A percentile compares a stretch with the other conserved stretches of the same genome.
phyloP scores from a whole-genome alignment of 1,284 basidiomycete genomes.

The Leucoagaricus sp. region DNA sequence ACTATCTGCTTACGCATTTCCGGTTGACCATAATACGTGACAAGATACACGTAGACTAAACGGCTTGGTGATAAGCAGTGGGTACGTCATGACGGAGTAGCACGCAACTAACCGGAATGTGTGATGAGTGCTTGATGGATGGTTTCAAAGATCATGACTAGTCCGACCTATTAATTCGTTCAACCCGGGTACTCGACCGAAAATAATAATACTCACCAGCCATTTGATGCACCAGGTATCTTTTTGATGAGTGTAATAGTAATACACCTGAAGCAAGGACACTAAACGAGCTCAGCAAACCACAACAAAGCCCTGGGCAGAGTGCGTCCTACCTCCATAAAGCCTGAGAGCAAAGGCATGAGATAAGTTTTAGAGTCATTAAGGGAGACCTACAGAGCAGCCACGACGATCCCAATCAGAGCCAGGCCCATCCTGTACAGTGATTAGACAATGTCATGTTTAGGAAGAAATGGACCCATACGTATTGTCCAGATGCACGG shows the following conservation, averaged over 20 bases:
- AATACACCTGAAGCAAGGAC: conserved; percentile 56
- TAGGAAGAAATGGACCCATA: not conserved
- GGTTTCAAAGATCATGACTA: conserved; percentile 51
- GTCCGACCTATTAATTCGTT: conserved; percentile 39
- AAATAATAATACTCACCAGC: conserved; percentile 35
- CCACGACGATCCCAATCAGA: conserved; percentile 49
- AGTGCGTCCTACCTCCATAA: conserved; percentile 63
- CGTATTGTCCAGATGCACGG: conserved; percentile 5
- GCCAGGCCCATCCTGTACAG: conserved; percentile 47
- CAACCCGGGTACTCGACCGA: not conserved
- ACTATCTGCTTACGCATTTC: conserved; percentile 39
- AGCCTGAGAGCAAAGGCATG: conserved; percentile 34
- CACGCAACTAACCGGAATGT: conserved; percentile 43
- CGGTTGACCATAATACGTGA: conserved; percentile 47
- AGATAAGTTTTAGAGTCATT: not conserved
- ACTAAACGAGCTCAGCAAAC: no score
- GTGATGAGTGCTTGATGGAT: conserved; percentile 57
- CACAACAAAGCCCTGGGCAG: no score
- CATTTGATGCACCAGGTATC: conserved; percentile 47
- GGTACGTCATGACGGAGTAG: not conserved
- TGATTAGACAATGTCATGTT: not conserved
- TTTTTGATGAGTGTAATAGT: conserved; percentile 53
- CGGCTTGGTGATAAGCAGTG: not conserved
- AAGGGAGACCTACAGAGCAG: conserved; percentile 39
- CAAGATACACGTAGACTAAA: conserved; percentile 55